phyloP scores from a whole-genome alignment of 2,329 filamentous ascomycete species.

The Aspergillus tubingensis region DNA sequence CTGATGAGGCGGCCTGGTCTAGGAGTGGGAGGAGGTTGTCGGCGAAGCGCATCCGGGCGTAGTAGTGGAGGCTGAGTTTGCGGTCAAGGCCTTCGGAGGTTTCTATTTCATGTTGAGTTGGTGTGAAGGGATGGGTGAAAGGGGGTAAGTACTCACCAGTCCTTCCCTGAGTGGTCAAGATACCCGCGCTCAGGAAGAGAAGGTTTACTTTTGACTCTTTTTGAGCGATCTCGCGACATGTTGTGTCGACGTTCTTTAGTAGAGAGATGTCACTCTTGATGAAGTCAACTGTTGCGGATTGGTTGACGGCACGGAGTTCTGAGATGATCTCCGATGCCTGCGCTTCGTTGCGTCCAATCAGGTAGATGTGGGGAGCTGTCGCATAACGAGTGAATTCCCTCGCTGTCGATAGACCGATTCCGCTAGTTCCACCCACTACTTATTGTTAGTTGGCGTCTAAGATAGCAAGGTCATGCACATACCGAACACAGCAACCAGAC shows the following conservation, averaged over 20 bases:
- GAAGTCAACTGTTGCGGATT: constrained; percentile 27
- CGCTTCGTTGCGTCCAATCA: constrained; percentile 48
- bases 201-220: constrained; percentile 39
- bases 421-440: constrained; percentile 53
- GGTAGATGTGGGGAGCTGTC: constrained; percentile 51
- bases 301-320: constrained; percentile 35
- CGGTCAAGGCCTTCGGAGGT: constrained; percentile 49
- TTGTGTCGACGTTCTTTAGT: constrained; percentile 36
- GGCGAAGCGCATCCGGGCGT: constrained; percentile 49
- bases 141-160: neutral
- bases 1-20: constrained; percentile 21
- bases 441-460: neutral
- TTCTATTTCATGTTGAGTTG: constrained; percentile 24
- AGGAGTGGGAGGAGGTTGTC: constrained; percentile 43
- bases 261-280: constrained; percentile 40
- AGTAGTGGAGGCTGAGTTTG: constrained; percentile 52
- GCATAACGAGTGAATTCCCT: constrained; percentile 49
- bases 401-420: constrained; percentile 54
- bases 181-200: constrained; percentile 42
- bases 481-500: constrained; percentile 24
- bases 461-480: neutral
- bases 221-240: constrained; percentile 31
- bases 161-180: constrained; percentile 33
- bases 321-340: constrained; percentile 48
- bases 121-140: neutral